Evolutionary conservation across 441 rosid genomes (phyloP), one percentile per base, ranked within the genome.

Genomic region (Daphne laureola): DNA sequence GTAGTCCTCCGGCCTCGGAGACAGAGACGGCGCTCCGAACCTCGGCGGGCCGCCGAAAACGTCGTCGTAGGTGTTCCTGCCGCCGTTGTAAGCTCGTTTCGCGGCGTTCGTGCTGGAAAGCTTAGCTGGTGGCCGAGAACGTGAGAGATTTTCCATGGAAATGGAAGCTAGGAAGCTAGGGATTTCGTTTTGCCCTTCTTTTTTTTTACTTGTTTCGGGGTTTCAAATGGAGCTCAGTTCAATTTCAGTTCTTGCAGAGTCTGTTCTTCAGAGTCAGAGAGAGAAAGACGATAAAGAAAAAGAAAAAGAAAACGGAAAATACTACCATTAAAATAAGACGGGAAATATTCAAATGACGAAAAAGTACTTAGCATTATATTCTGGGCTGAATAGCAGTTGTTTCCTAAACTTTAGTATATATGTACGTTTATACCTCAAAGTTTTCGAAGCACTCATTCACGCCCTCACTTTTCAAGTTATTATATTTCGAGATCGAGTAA

Each of bases 1-100:
- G 54, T 84, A 92, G 73, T 92, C 98, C 49, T 92, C 94, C 4
- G 74, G 78, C 12, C 96, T 78, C 8, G 96, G 98, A 12, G 98
- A 84, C 40, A 92, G 68, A 0, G 81, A 38, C 14, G 90, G 82
- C 42, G 76, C 68, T 4, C 72, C 89, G 43, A 72, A 80, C 71
- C 68, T 77, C 3, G 90, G 84, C 0, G 89, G 81, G 11, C 86
- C 90, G 0, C 86, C 86, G 53, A 86, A 88, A 3, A 86, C 82
- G 74, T 92, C 90, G 68, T 86, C 90, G 76, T 88, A 82, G 5
- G 76, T 55, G 31, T 80, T 63, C 69, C 55, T 62, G 54, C 53
- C 58, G 49, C 66, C 78, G 62, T 72, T 81, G 72, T 44, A 68
- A 64, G 67, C 43, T 58, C 78, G 79, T 54, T 73, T 77, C 23